Percentiles rank a stretch among this genome's conserved stretches.
These are phyloP conservation scores for Cucumis cinereus DNA, from an alignment of 306 rosid genomes.

Conservation along the genomic window DNA sequence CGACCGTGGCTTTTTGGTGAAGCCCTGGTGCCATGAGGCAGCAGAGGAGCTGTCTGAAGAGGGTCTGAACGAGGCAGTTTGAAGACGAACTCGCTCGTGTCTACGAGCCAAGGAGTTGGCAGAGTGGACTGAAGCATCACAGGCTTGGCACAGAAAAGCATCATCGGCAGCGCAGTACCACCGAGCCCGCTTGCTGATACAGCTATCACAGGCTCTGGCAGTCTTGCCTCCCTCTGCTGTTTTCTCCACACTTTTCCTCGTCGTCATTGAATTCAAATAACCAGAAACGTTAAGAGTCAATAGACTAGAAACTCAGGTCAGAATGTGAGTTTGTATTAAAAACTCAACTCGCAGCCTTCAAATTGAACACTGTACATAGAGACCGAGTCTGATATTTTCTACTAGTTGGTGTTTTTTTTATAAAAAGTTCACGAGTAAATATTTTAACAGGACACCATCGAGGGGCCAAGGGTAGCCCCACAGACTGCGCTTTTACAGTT, in stretches of 20 bases:
- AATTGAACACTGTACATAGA: background rate
- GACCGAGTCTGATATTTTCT: background rate
- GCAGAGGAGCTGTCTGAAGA: background rate
- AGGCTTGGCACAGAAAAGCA: constrained; percentile 75
- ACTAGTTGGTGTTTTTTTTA: background rate
- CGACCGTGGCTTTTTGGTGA: constrained; percentile 63
- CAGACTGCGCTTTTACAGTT: constrained; percentile 46
- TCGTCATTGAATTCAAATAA: constrained; percentile 15
- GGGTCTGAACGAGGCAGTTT: constrained; percentile 21
- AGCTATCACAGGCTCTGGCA: constrained; percentile 82
- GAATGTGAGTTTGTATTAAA: background rate
- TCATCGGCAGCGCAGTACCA: constrained; percentile 98
- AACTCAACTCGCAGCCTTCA: background rate
- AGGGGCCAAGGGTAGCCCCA: constrained; percentile 33
- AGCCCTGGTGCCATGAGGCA: constrained; percentile 60
- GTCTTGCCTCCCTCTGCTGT: constrained; percentile 58
- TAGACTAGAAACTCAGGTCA: background rate
- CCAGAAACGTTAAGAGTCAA: background rate
- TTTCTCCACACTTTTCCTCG: constrained; percentile 30
- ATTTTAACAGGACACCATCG: background rate
- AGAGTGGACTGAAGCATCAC: constrained; percentile 79
- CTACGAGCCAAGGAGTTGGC: constrained; percentile 66
- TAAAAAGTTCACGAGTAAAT: background rate
- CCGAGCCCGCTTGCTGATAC: constrained; percentile 73
- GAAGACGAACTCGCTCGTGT: constrained; percentile 58